Evolutionary conservation across 768 basidiomycete species (phyloP).

Genomic region (Boletus rubescentipes): DNA sequence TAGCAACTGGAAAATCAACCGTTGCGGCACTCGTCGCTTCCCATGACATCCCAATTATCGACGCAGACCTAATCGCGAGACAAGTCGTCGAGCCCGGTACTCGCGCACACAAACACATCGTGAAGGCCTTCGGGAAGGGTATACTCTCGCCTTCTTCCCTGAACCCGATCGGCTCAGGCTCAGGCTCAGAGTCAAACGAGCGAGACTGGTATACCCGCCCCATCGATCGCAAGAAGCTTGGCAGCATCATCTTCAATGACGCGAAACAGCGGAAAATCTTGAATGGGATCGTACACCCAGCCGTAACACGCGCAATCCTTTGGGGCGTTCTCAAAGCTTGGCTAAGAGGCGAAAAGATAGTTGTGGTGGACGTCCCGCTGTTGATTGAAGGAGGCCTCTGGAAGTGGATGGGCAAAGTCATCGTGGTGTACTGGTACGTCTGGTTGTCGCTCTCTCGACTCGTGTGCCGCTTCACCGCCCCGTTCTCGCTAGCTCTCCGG

Average conservation of each 20-base stretch:
- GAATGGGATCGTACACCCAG: constrained; percentile 89
- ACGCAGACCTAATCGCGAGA: constrained; percentile 89
- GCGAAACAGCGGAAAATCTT: constrained; percentile 65
- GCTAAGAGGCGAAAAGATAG: constrained; percentile 74
- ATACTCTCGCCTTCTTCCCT: constrained; percentile 47
- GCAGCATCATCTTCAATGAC: constrained; percentile 82
- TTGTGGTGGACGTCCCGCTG: constrained; percentile 88
- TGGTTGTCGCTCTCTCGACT: background rate
- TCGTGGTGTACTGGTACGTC: constrained; percentile 89
- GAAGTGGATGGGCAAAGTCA: constrained; percentile 77
- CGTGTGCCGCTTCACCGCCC: background rate
- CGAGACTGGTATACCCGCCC: constrained; percentile 49
- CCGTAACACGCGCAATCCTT: constrained; percentile 78
- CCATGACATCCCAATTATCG: constrained; percentile 78
- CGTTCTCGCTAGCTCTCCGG: constrained; percentile 56
- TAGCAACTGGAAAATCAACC: constrained; percentile 95
- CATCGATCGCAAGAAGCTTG: constrained; percentile 82
- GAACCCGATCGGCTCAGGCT: background rate
- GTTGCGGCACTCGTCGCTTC: constrained; percentile 73
- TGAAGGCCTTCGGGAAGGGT: constrained; percentile 64
- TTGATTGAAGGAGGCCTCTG: constrained; percentile 87
- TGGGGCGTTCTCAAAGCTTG: constrained; percentile 67
- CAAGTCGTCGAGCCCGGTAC: constrained; percentile 85
- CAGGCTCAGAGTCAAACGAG: background rate
- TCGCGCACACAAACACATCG: constrained; percentile 64